Base-by-base conservation (phyloP, 2,329 filamentous ascomycete species). In the Phialophora expanda region DNA sequence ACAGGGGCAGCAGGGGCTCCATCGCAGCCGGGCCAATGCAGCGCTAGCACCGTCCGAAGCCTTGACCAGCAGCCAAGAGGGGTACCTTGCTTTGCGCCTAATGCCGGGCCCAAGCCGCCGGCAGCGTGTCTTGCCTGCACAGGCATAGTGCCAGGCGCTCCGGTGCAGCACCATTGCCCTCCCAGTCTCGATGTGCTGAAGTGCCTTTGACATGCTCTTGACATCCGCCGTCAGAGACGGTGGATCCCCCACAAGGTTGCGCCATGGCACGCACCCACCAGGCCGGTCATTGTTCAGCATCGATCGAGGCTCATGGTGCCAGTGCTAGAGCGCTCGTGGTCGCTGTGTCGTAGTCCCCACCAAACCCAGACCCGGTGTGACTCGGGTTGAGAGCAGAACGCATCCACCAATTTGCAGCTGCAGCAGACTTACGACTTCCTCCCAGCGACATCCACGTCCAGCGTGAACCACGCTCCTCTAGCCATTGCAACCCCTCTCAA, bases 81-180 rank as follows among this genome's bases (percentile, higher is more conserved):
- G 48, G n/a, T 41, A 20, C 58, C 51, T 46, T 54, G 60, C 44
- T 50, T n/a, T 58, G 56, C 57, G 56, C 44, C 65, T 66, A 66
- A 56, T 62, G 59, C 56, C 50, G 53, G 41, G 26, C 26, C 61
- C 54, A 64, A 5, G 30, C 8, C 51, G 48, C 63, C 64, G 61
- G 64, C 61, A 50, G 55, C 11, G 14, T 11, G 38, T 59, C 56
- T 66, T 66, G 41, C 66, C 66, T 6, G 30, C 46, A 55, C 34
- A n/a, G 66, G 66, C 56, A 54, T 64, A 54, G 66, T 56, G 22
- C 62, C 64, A 65, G 38, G 64, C 65, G 51, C 32, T 63, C 38
- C 54, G 57, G 65, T 69, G 67, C 67, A 67, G 66, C 67, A 69
- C 67, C 67, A 67, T 69, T 59, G 34, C 26, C 55, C 46, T 57